Evolutionary conservation across 225 moss, liverwort and hornwort genomes (phyloP).

Genomic region (Lunularia cruciata): DNA sequence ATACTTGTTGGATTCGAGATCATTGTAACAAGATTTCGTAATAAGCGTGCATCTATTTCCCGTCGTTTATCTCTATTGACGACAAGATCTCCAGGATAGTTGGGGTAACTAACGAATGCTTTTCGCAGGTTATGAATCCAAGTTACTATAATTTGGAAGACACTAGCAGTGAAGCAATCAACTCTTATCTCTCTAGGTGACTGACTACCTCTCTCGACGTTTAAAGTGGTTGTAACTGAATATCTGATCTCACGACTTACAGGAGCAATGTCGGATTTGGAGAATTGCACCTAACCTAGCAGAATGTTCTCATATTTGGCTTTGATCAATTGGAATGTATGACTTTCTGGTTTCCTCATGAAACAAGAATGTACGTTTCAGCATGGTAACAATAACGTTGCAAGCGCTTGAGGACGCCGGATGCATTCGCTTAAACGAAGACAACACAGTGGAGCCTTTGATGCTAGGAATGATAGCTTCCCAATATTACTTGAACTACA

Average conservation of each 20-base stretch:
- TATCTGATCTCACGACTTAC: not conserved
- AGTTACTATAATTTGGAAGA: slow-evolving; percentile 96
- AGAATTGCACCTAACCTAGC: not conserved
- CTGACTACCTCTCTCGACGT: not conserved
- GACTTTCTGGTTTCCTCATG: not conserved
- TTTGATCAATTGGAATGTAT: not conserved
- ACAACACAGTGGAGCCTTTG: slow-evolving; percentile 78
- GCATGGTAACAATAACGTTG: slow-evolving; percentile 76
- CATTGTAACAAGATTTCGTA: too few relatives aligned
- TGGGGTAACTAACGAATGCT: too few relatives aligned
- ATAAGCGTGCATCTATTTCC: too few relatives aligned
- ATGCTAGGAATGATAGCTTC: slow-evolving; percentile 93
- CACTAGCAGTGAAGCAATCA: slow-evolving; percentile 72
- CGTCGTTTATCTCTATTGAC: too few relatives aligned
- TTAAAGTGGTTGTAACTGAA: not conserved
- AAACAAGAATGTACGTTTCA: slow-evolving; percentile 27
- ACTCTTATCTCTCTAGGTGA: slow-evolving; percentile 77
- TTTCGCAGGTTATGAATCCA: slow-evolving; percentile 90
- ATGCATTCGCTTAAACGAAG: slow-evolving; percentile 82
- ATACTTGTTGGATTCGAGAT: too few relatives aligned
- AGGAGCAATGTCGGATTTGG: not conserved
- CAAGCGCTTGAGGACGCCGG: slow-evolving; percentile 93
- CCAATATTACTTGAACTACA: slow-evolving; percentile 96
- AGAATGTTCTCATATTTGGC: not conserved
- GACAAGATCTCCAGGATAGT: too few relatives aligned